phyloP scores from a whole-genome alignment of 805 yeast species.

The Danielia oregonensis region DNA sequence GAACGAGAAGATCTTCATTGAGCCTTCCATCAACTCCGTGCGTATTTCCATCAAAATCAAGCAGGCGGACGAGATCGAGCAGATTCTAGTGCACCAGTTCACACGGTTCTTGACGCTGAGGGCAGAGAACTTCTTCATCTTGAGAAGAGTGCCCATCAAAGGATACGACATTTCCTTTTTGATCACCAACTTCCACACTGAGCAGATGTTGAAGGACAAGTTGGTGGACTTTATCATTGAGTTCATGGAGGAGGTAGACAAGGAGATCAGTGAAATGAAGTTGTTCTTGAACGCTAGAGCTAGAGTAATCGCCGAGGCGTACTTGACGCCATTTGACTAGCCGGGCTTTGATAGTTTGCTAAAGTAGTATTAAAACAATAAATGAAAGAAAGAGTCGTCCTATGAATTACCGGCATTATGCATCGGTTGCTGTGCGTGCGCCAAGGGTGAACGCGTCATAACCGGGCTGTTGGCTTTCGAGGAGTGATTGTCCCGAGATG shows the following conservation, averaged over 20 bases:
- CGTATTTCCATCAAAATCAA: slow-evolving; percentile 89
- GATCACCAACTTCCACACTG: slow-evolving; percentile 92
- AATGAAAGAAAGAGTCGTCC: background rate
- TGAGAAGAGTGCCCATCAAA: slow-evolving; percentile 85
- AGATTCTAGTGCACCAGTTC: slow-evolving; percentile 89
- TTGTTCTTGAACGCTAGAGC: slow-evolving; percentile 95
- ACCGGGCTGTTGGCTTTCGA: slow-evolving; percentile 18
- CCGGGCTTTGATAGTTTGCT: background rate
- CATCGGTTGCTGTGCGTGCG: slow-evolving; percentile 1
- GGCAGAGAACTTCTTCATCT: slow-evolving; percentile 89
- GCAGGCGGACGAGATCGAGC: slow-evolving; percentile 97
- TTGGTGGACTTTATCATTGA: slow-evolving; percentile 95
- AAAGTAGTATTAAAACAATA: background rate
- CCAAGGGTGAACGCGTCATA: slow-evolving; percentile 15
- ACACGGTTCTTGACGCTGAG: slow-evolving; percentile 90
- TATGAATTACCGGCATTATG: slow-evolving; percentile 1
- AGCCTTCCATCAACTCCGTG: slow-evolving; percentile 89
- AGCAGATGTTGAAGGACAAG: slow-evolving; percentile 91
- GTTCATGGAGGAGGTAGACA: slow-evolving; percentile 98
- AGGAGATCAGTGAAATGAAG: slow-evolving; percentile 98
- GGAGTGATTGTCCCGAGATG: background rate
- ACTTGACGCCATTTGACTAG: slow-evolving; percentile 82
- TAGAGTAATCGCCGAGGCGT: slow-evolving; percentile 95
- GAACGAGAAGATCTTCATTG: slow-evolving; percentile 87
- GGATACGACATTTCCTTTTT: slow-evolving; percentile 93